These are phyloP conservation scores for Pseudomassariella vexata DNA, from an alignment of 2,329 filamentous ascomycete species.

Conservation along the genomic window DNA sequence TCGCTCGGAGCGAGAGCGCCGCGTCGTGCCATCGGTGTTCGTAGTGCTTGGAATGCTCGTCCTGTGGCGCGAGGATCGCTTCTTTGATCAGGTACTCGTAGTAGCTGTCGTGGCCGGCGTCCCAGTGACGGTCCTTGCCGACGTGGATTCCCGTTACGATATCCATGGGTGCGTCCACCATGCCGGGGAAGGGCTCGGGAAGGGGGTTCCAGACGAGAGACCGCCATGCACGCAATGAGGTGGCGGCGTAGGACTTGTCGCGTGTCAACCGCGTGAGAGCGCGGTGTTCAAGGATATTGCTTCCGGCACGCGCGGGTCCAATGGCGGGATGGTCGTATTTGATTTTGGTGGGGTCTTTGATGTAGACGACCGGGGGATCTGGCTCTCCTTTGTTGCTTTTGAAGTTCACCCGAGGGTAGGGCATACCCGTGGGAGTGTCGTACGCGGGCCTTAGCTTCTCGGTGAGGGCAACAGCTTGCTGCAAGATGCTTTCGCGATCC, in stretches of 20 bases:
- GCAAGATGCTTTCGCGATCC: conserved; percentile 54
- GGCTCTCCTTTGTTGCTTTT: conserved; percentile 61
- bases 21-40: conserved; percentile 70
- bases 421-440: conserved; percentile 67
- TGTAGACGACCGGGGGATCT: too few relatives aligned
- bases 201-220: too few relatives aligned
- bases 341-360: too few relatives aligned
- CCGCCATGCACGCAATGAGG: conserved; percentile 50
- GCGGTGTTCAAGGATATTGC: conserved; percentile 79
- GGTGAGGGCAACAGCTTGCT: conserved; percentile 63
- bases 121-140: conserved; percentile 67
- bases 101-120: conserved; percentile 70
- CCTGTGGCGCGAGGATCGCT: conserved; percentile 81
- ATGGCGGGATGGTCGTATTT: too few relatives aligned
- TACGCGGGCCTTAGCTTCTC: conserved; percentile 73
- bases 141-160: conserved; percentile 60
- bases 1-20: conserved; percentile 44
- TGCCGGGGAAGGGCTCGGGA: too few relatives aligned
- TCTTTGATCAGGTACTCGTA: conserved; percentile 91
- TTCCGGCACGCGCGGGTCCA: conserved; percentile 71
- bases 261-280: conserved; percentile 71
- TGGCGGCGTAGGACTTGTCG: conserved; percentile 63
- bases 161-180: conserved; percentile 63
- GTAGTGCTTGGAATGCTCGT: conserved; percentile 55
- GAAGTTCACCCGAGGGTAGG: conserved; percentile 52